Conservation (phyloP, 1,284 basidiomycete species). For the Ceratobasidium sp. region DNA sequence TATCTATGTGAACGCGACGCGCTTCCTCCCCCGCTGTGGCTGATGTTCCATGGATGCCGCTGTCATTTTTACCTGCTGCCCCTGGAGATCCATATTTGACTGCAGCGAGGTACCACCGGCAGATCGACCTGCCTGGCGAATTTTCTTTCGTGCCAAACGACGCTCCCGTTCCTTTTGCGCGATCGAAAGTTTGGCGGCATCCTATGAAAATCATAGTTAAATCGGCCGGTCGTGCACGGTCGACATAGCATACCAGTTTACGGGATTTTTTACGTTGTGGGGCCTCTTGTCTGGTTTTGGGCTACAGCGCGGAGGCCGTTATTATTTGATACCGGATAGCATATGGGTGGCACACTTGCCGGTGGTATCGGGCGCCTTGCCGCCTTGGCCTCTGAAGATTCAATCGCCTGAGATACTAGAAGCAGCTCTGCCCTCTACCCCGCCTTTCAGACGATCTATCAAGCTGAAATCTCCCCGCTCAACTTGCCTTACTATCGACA, state of each 20-base stretch:
- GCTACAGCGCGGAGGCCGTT: background rate
- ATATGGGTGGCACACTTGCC: background rate
- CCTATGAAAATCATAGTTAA: background rate
- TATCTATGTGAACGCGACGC: constrained; percentile 36
- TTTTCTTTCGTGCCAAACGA: constrained; percentile 20
- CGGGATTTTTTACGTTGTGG: constrained; percentile 23
- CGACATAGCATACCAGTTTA: constrained; percentile 23
- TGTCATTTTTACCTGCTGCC: background rate
- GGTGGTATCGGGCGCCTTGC: background rate
- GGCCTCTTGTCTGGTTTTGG: background rate
- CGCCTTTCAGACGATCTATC: background rate
- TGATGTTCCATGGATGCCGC: background rate
- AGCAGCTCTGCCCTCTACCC: constrained; percentile 9
- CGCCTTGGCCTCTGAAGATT: constrained; percentile 17
- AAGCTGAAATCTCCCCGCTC: background rate
- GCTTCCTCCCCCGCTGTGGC: constrained; percentile 12
- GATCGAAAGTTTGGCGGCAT: constrained; percentile 27
- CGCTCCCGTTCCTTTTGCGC: constrained; percentile 24
- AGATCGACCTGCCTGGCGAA: constrained; percentile 9
- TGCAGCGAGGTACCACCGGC: constrained; percentile 7
- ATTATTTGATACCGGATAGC: background rate
- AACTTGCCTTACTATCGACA: constrained; percentile 34
- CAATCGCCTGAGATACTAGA: constrained; percentile 33
- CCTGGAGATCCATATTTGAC: constrained; percentile 1
- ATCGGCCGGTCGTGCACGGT: background rate